Conservation (phyloP, 805 yeast species). For the Myxozyma nipponensis region DNA sequence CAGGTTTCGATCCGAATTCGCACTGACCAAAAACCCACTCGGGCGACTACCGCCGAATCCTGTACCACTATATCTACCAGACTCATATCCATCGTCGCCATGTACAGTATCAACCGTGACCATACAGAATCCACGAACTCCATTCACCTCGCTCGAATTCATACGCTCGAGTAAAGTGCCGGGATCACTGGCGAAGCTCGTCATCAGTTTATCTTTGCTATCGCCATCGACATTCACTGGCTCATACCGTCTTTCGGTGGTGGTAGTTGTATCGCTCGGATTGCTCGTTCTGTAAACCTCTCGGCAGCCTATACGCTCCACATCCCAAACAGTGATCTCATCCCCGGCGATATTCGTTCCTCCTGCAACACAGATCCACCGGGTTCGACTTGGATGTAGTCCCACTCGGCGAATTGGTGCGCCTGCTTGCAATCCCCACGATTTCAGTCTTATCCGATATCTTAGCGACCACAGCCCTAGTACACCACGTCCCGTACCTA, state of each 20-base stretch:
- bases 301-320: slow-evolving; percentile 58
- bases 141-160: slow-evolving; percentile 15
- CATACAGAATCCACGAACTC: slow-evolving; percentile 29
- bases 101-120: slow-evolving; percentile 15
- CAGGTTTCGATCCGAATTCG: slow-evolving; percentile 35
- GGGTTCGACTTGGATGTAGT: slow-evolving; percentile 45
- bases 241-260: slow-evolving; percentile 20
- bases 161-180: slow-evolving; percentile 17
- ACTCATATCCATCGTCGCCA: slow-evolving; percentile 8
- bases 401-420: slow-evolving; percentile 49
- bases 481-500: slow-evolving; percentile 74
- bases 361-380: slow-evolving; percentile 58
- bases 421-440: slow-evolving; percentile 56
- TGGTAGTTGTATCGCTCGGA: slow-evolving; percentile 3
- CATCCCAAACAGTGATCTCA: slow-evolving; percentile 71
- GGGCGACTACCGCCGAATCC: not conserved
- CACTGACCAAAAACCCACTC: slow-evolving; percentile 32
- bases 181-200: slow-evolving; percentile 28
- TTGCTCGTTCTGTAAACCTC: slow-evolving; percentile 38
- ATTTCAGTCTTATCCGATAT: slow-evolving; percentile 55
- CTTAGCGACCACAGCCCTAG: slow-evolving; percentile 79
- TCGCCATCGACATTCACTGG: slow-evolving; percentile 29
- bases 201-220: slow-evolving; percentile 24
- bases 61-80: not conserved
- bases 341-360: slow-evolving; percentile 51